These are phyloP conservation scores for Fagus sylvatica DNA, from an alignment of 306 rosid species.

Conservation along the genomic window DNA sequence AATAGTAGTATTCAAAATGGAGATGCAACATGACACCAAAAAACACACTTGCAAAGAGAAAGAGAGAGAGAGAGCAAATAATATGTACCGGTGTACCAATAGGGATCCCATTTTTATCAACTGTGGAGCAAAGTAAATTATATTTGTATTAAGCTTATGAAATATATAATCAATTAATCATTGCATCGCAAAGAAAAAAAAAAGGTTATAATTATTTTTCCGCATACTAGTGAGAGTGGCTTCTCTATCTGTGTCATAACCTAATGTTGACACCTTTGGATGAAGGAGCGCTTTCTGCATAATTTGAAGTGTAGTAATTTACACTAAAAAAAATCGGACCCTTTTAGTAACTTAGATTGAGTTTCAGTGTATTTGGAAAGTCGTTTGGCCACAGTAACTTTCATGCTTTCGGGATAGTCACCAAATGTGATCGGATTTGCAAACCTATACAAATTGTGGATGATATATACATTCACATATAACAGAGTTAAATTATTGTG, in stretches of 20 bases:
- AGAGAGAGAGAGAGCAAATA: too few relatives aligned
- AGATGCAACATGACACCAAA: too few relatives aligned
- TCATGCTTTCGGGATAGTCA: conserved; percentile 52
- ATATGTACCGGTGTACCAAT: conserved; percentile 32
- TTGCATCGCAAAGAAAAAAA: too few relatives aligned
- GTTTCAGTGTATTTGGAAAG: conserved; percentile 49
- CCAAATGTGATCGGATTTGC: conserved; percentile 53
- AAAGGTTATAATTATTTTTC: conserved; percentile 12
- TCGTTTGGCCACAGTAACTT: conserved; percentile 40
- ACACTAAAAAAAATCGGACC: conserved; percentile 66
- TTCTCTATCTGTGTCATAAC: conserved; percentile 31
- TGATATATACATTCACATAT: neutral
- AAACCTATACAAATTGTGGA: conserved; percentile 43
- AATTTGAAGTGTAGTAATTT: conserved; percentile 56
- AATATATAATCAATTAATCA: too few relatives aligned
- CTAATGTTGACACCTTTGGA: conserved; percentile 21
- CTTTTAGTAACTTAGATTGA: conserved; percentile 29
- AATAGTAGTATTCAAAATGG: too few relatives aligned
- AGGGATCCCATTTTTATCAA: conserved; percentile 19
- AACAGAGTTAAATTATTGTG: too few relatives aligned
- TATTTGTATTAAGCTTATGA: too few relatives aligned
- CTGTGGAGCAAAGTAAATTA: conserved; percentile 14
- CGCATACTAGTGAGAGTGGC: conserved; percentile 38
- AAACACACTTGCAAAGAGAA: too few relatives aligned
- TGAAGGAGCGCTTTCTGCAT: conserved; percentile 30